A percentile compares a stretch with the other conserved stretches of the same genome.
Conservation (phyloP, 1,284 basidiomycete genomes). For the Hypsizygus ulmarius region DNA sequence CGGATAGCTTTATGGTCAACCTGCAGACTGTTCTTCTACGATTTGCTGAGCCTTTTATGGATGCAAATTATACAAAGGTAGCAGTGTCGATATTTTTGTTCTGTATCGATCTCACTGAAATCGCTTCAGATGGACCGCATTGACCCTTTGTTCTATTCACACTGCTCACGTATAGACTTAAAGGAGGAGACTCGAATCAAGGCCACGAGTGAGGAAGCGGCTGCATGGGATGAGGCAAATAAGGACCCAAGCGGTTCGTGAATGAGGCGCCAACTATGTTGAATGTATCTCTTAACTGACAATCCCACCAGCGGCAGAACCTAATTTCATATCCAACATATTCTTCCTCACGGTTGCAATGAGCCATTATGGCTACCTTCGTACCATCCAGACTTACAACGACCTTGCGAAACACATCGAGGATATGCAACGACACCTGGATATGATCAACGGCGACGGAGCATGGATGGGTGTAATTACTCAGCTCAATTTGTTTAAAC, state of each 20-base stretch:
- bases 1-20: conserved; percentile 94
- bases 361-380: conserved; percentile 83
- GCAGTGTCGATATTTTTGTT: conserved; percentile 5
- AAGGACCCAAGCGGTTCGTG: conserved; percentile 40
- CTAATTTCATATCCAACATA: conserved; percentile 95
- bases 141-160: conserved; percentile 79
- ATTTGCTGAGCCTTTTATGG: conserved; percentile 97
- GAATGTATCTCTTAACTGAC: not conserved
- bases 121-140: conserved; percentile 81
- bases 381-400: conserved; percentile 74
- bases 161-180: conserved; percentile 70
- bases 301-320: conserved; percentile 41
- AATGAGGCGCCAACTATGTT: not conserved
- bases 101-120: not conserved
- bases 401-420: conserved; percentile 71
- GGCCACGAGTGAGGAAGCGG: conserved; percentile 82
- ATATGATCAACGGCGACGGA: conserved; percentile 73
- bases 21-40: conserved; percentile 79
- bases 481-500: not conserved
- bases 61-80: conserved; percentile 87
- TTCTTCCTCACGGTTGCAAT: conserved; percentile 87
- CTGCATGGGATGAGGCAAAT: conserved; percentile 64
- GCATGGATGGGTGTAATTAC: conserved; percentile 72
- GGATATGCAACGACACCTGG: conserved; percentile 77
- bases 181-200: conserved; percentile 90